phyloP scores from a whole-genome alignment of 2,329 filamentous ascomycete genomes.

The Alternaria sp. region DNA sequence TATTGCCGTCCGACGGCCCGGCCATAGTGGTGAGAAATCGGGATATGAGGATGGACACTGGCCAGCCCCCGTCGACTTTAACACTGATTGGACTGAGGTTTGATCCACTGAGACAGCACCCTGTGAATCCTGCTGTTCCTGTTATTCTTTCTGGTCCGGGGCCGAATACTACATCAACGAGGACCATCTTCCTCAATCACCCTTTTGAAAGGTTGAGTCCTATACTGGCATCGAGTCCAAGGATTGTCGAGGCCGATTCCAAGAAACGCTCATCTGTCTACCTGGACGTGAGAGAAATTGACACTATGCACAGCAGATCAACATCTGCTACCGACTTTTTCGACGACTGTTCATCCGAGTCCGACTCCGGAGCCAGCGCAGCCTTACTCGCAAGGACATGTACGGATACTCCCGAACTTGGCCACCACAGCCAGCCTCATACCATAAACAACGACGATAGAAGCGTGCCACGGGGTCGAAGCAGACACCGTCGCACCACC shows the following conservation, averaged over 20 bases:
- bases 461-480: conserved; percentile 17
- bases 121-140: conserved; percentile 14
- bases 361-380: conserved; percentile 36
- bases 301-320: conserved; percentile 32
- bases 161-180: conserved; percentile 17
- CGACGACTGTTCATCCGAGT: conserved; percentile 36
- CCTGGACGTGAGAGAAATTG: conserved; percentile 33
- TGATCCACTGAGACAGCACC: conserved; percentile 22
- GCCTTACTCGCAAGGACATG: conserved; percentile 28
- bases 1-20: background rate
- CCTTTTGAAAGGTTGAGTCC: conserved; percentile 40
- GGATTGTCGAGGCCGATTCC: conserved; percentile 33
- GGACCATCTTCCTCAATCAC: conserved; percentile 35
- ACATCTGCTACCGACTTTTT: conserved; percentile 41
- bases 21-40: background rate
- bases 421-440: conserved; percentile 16
- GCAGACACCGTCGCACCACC: conserved; percentile 21
- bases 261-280: conserved; percentile 32
- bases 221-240: conserved; percentile 41
- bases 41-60: conserved; percentile 14
- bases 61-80: background rate
- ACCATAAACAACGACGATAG: background rate
- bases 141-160: conserved; percentile 12
- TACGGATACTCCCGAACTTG: conserved; percentile 7
- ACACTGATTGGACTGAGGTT: conserved; percentile 5